These are phyloP conservation scores for Dalbergia oliveri DNA, from an alignment of 306 rosid species.

Conservation along the genomic window DNA sequence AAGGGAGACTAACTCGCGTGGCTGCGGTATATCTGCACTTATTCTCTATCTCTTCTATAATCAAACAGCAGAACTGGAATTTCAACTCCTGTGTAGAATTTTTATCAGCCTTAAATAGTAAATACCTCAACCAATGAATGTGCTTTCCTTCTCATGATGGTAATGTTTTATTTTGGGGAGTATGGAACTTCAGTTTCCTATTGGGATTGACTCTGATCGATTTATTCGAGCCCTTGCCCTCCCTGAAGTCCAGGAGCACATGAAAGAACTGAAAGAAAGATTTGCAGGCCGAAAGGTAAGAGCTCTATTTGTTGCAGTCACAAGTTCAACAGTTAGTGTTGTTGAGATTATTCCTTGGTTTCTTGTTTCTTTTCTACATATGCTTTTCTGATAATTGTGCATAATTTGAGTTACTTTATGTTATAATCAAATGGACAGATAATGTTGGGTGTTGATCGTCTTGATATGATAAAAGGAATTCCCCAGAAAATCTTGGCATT, in stretches of 20 bases:
- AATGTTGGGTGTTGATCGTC: slow-evolving; percentile 96
- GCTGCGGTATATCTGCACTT: slow-evolving; percentile 78
- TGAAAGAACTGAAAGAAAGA: slow-evolving; percentile 86
- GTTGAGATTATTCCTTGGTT: slow-evolving; percentile 22
- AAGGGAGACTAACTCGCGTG: slow-evolving; percentile 93
- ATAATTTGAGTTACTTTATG: slow-evolving; percentile 41
- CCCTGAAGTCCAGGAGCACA: slow-evolving; percentile 86
- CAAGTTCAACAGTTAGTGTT: slow-evolving; percentile 3
- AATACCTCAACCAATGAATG: slow-evolving; percentile 34
- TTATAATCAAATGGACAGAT: slow-evolving; percentile 68
- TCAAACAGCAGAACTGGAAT: slow-evolving; percentile 35
- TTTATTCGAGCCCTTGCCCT: slow-evolving; percentile 86
- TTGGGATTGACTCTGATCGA: slow-evolving; percentile 92
- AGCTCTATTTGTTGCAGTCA: slow-evolving; percentile 28
- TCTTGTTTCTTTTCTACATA: slow-evolving; percentile 5
- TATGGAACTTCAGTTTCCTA: slow-evolving; percentile 82
- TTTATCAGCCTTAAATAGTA: slow-evolving; percentile 27
- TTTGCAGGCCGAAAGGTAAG: slow-evolving; percentile 91
- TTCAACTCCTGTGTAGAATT: slow-evolving; percentile 24
- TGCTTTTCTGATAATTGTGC: slow-evolving; percentile 29
- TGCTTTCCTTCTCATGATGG: slow-evolving; percentile 49
- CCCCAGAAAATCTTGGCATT: slow-evolving; percentile 96
- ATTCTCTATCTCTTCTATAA: slow-evolving; percentile 40
- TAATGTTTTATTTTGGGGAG: slow-evolving; percentile 46
- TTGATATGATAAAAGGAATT: slow-evolving; percentile 98